Percentiles rank a stretch among this genome's conserved stretches.
phyloP scores from a whole-genome alignment of 305 asterid genomes.

The Lippia alba region DNA sequence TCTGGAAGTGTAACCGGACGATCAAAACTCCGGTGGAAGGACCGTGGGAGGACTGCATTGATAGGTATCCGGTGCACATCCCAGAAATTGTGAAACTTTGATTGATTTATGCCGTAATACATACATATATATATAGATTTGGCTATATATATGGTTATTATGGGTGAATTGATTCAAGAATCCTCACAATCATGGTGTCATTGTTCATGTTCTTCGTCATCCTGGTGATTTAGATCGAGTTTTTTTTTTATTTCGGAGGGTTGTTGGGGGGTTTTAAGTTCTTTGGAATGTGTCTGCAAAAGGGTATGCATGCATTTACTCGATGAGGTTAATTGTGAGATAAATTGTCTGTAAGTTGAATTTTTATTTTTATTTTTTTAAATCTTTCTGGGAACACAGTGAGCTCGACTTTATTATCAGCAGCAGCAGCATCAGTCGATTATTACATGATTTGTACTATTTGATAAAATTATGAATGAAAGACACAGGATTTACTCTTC shows the following conservation, averaged over 20 bases:
- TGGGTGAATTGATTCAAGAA: not conserved
- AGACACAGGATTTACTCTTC: constrained; percentile 13
- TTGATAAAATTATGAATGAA: constrained; percentile 10
- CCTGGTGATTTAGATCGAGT: constrained; percentile 15
- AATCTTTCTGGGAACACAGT: constrained; percentile 8
- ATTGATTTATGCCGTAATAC: not conserved
- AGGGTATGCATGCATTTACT: constrained; percentile 40
- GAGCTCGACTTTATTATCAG: not conserved
- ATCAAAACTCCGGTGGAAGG: constrained; percentile 46
- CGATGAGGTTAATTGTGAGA: constrained; percentile 18
- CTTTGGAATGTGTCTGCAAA: constrained; percentile 22
- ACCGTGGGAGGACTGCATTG: constrained; percentile 54
- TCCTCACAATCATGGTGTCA: not conserved
- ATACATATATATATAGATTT: not conserved
- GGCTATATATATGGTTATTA: not conserved
- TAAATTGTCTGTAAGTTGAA: constrained; percentile 1
- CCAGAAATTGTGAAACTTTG: constrained; percentile 51
- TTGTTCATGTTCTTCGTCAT: constrained; percentile 26
- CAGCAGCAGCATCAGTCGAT: not conserved
- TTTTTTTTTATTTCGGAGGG: not conserved
- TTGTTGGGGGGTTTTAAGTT: not conserved
- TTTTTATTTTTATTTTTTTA: no score
- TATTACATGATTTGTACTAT: constrained; percentile 17
- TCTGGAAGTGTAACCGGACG: constrained; percentile 56
- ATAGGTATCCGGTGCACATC: constrained; percentile 50